phyloP scores from a whole-genome alignment of 371 early-diverging fungal genomes.

The Syncephalastrum sp. region DNA sequence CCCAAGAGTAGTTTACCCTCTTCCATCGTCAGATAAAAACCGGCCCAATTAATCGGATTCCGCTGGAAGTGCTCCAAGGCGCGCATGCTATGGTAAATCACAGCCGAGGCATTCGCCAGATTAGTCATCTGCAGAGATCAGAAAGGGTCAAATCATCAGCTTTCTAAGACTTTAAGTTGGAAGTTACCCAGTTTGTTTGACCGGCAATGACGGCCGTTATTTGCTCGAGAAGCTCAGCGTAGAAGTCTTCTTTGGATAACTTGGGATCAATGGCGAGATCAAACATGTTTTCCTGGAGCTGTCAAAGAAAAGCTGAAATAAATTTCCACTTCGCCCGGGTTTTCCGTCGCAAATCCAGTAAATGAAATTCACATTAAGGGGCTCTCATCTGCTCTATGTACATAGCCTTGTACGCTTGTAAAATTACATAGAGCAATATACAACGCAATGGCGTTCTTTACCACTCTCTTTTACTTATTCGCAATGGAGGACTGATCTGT shows the following conservation, averaged over 20 bases:
- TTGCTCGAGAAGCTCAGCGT: conserved; percentile 42
- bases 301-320: too few relatives aligned
- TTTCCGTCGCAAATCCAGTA: too few relatives aligned
- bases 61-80: conserved; percentile 55
- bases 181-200: conserved; percentile 54
- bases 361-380: too few relatives aligned
- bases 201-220: conserved; percentile 44
- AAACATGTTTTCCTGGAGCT: too few relatives aligned
- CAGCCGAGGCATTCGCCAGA: conserved; percentile 77
- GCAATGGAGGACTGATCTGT: too few relatives aligned
- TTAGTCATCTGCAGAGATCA: conserved; percentile 58
- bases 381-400: too few relatives aligned
- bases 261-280: conserved; percentile 1
- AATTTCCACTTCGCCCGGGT: too few relatives aligned
- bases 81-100: conserved; percentile 76
- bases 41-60: conserved; percentile 90
- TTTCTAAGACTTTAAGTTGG: not conserved
- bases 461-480: too few relatives aligned
- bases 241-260: conserved; percentile 45
- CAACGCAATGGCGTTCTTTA: too few relatives aligned
- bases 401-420: too few relatives aligned
- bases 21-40: conserved; percentile 69
- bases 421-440: too few relatives aligned
- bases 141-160: not conserved
- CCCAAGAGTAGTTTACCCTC: conserved; percentile 65